A percentile compares a stretch with the other conserved stretches of the same genome.
phyloP scores from a whole-genome alignment of 2,329 filamentous ascomycete species.

The Zasmidium citrigriseum region DNA sequence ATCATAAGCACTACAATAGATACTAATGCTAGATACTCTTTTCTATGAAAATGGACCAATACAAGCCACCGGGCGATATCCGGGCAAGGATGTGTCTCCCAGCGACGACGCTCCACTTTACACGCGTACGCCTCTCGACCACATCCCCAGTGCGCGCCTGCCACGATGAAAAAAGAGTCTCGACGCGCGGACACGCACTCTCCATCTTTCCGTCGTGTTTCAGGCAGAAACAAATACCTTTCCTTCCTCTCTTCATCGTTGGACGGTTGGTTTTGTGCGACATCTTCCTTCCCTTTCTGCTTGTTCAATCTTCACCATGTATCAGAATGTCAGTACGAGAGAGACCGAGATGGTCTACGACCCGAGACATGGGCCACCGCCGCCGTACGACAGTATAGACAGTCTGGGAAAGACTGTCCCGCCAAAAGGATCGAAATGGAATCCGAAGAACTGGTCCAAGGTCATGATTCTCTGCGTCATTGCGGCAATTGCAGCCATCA shows the following conservation, averaged over 20 bases:
- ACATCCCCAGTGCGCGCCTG: not conserved
- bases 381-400: conserved; percentile 18
- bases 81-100: not conserved
- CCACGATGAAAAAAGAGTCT: not conserved
- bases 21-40: no score
- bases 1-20: no score
- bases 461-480: conserved; percentile 20
- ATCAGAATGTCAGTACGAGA: not conserved
- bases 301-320: not conserved
- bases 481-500: conserved; percentile 17
- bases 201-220: not conserved
- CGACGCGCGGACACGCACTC: conserved; percentile 8
- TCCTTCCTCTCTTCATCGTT: not conserved
- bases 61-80: not conserved
- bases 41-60: no score
- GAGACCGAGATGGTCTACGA: not conserved
- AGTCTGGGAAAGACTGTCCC: conserved; percentile 9
- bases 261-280: not conserved
- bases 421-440: conserved; percentile 25
- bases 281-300: not conserved
- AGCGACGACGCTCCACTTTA: conserved; percentile 7
- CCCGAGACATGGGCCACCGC: conserved; percentile 8
- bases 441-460: conserved; percentile 28
- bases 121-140: conserved; percentile 33
- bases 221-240: not conserved